A percentile compares a stretch with the other conserved stretches of the same genome.
phyloP scores from a whole-genome alignment of 2,329 filamentous ascomycete genomes.

The Cytospora paraplurivora region DNA sequence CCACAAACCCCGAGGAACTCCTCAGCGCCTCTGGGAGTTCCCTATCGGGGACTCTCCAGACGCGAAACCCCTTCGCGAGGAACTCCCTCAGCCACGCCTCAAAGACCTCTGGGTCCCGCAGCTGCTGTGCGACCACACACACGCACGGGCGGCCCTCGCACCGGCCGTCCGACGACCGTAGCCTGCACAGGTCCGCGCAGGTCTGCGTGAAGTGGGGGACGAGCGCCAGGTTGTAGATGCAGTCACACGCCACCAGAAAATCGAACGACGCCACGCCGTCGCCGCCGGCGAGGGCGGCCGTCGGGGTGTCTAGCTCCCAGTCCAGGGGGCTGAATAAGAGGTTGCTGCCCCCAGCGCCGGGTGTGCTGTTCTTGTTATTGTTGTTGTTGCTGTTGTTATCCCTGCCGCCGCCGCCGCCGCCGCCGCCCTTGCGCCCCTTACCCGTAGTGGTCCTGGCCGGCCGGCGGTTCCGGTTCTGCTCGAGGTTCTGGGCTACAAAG shows the following conservation, averaged over 20 bases:
- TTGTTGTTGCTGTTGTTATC: conserved; percentile 7
- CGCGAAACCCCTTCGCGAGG: conserved; percentile 59
- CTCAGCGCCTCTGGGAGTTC: conserved; percentile 61
- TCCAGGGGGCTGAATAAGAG: conserved; percentile 68
- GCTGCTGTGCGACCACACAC: conserved; percentile 85
- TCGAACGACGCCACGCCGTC: conserved; percentile 54
- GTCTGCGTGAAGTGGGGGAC: conserved; percentile 81
- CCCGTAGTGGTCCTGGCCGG: neutral
- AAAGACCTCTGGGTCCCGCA: conserved; percentile 83
- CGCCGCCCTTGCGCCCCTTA: conserved; percentile 18
- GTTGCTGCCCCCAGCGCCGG: conserved; percentile 35
- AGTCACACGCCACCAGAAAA: conserved; percentile 82
- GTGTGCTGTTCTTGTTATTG: neutral
- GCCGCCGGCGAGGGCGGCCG: conserved; percentile 42
- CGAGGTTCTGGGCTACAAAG: conserved; percentile 75
- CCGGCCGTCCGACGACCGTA: conserved; percentile 45
- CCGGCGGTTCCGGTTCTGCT: conserved; percentile 52
- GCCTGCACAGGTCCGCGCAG: conserved; percentile 71
- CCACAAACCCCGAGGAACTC: conserved; percentile 72
- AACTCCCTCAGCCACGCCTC: conserved; percentile 77
- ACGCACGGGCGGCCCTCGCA: conserved; percentile 56
- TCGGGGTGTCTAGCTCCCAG: conserved; percentile 74
- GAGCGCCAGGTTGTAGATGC: conserved; percentile 90
- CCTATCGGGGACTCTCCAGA: conserved; percentile 74
- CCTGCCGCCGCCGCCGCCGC: conserved; percentile 27